These are phyloP conservation scores for Dichomitus squalens DNA, from an alignment of 1,284 basidiomycete genomes.

Conservation along the genomic window DNA sequence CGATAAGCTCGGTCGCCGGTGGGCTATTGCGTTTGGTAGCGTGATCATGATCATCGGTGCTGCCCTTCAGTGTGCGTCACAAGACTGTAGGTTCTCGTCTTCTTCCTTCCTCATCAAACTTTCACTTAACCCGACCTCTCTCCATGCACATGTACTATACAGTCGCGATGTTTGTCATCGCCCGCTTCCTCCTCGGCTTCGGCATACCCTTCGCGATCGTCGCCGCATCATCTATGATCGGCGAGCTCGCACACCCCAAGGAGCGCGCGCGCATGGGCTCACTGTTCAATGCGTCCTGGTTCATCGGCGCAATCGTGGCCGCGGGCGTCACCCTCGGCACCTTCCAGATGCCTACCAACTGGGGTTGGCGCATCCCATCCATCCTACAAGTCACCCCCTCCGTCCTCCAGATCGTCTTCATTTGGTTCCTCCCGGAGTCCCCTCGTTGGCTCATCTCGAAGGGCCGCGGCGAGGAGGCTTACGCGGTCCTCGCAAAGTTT, in stretches of 20 bases:
- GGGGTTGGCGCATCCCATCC: constrained; percentile 64
- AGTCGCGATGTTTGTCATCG: constrained; percentile 50
- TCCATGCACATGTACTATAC: no score
- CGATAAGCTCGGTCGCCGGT: constrained; percentile 63
- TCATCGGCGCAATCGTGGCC: constrained; percentile 40
- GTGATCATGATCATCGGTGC: constrained; percentile 64
- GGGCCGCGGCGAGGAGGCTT: constrained; percentile 49
- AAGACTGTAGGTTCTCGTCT: constrained; percentile 49
- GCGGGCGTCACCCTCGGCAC: constrained; percentile 53
- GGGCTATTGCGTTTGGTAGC: constrained; percentile 61
- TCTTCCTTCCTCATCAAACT: background rate
- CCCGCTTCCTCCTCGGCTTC: constrained; percentile 55
- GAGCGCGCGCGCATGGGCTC: constrained; percentile 54
- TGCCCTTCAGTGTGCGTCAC: constrained; percentile 68
- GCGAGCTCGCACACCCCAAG: constrained; percentile 55
- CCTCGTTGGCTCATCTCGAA: constrained; percentile 61
- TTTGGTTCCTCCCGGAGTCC: constrained; percentile 60
- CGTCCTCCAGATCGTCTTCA: constrained; percentile 50
- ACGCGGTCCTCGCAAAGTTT: constrained; percentile 50
- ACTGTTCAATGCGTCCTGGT: constrained; percentile 58
- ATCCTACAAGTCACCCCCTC: constrained; percentile 61
- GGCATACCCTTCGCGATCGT: constrained; percentile 54
- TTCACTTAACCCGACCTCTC: background rate
- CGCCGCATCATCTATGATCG: constrained; percentile 53
- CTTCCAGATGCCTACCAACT: constrained; percentile 50